These are phyloP conservation scores for Pleurotus djamor DNA, from an alignment of 768 basidiomycete genomes.

Conservation along the genomic window DNA sequence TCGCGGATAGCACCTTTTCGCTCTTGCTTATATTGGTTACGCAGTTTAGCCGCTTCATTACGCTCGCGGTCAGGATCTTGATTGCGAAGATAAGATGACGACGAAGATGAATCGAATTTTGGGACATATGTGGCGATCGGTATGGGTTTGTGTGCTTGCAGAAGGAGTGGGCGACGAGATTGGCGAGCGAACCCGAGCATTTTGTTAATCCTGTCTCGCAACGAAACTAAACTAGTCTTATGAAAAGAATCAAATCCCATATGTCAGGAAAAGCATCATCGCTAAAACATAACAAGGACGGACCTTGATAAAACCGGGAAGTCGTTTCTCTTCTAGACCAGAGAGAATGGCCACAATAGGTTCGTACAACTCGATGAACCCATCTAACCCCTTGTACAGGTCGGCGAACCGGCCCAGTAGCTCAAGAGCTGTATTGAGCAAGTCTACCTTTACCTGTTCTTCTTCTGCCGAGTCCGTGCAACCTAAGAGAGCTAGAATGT, in stretches of 20 bases:
- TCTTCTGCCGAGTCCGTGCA: conserved; percentile 24
- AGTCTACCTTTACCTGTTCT: conserved; percentile 72
- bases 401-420: conserved; percentile 71
- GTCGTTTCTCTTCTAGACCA: conserved; percentile 39
- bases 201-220: conserved; percentile 50
- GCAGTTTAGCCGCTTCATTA: conserved; percentile 83
- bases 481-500: conserved; percentile 35
- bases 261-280: conserved; percentile 2
- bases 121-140: conserved; percentile 93
- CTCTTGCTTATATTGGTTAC: conserved; percentile 91
- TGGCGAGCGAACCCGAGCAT: conserved; percentile 73
- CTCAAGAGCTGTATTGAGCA: conserved; percentile 59
- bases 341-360: conserved; percentile 64
- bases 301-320: conserved; percentile 61
- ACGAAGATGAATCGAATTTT: conserved; percentile 79
- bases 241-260: conserved; percentile 7
- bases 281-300: conserved; percentile 8
- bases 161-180: conserved; percentile 71
- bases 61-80: conserved; percentile 94
- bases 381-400: conserved; percentile 73
- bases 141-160: conserved; percentile 95
- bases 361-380: conserved; percentile 82
- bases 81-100: conserved; percentile 63
- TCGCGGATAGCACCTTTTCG: conserved; percentile 96
- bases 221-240: conserved; percentile 45